Conservation (phyloP, 345 rosid species). For the Hibiscus tridactylites region DNA sequence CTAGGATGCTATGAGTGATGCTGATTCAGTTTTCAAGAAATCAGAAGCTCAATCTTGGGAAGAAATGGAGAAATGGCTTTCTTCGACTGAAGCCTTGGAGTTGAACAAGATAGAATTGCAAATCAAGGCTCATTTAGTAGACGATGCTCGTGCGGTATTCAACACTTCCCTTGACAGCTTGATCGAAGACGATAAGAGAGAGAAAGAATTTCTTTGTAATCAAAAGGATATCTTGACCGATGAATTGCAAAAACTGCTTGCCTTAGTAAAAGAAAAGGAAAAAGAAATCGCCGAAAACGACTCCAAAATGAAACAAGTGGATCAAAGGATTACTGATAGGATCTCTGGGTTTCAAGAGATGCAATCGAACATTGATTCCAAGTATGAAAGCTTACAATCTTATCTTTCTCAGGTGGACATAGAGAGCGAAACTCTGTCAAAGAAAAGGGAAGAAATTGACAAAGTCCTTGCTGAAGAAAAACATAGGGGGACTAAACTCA, state of each 20-base stretch:
- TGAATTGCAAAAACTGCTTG: slow-evolving; percentile 60
- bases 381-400: slow-evolving; percentile 36
- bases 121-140: slow-evolving; percentile 50
- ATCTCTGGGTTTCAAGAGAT: slow-evolving; percentile 52
- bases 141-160: slow-evolving; percentile 40
- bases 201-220: slow-evolving; percentile 40
- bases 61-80: slow-evolving; percentile 55
- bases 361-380: slow-evolving; percentile 41
- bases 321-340: slow-evolving; percentile 42
- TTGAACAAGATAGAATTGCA: slow-evolving; percentile 55
- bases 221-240: slow-evolving; percentile 39
- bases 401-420: slow-evolving; percentile 36
- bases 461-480: slow-evolving; percentile 36
- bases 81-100: slow-evolving; percentile 53
- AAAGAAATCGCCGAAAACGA: slow-evolving; percentile 59
- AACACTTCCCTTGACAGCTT: slow-evolving; percentile 42
- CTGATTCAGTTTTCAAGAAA: slow-evolving; percentile 38
- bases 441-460: slow-evolving; percentile 52
- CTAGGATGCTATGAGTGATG: slow-evolving; percentile 56
- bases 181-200: slow-evolving; percentile 44
- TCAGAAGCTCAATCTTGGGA: slow-evolving; percentile 35
- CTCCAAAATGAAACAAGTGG: slow-evolving; percentile 42
- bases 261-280: slow-evolving; percentile 61
- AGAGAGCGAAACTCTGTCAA: slow-evolving; percentile 40
- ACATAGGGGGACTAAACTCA: slow-evolving; percentile 48